Evolutionary conservation across 306 rosid genomes (phyloP).

Genomic region (Coriaria nepalensis): DNA sequence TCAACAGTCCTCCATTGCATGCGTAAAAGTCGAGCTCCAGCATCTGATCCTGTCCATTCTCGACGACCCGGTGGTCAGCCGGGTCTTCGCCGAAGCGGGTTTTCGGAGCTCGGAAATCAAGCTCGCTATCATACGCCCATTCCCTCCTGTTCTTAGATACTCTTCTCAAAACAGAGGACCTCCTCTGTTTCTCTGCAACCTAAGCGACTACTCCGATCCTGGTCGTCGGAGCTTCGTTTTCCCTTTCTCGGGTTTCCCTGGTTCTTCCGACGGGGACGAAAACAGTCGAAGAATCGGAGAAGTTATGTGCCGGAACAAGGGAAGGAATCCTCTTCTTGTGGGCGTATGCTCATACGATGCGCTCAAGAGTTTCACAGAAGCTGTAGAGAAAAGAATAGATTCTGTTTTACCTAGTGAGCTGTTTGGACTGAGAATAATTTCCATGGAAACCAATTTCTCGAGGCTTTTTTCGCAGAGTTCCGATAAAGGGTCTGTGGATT

Average conservation of each 20-base stretch:
- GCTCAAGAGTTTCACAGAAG: slow-evolving; percentile 36
- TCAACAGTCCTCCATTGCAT: slow-evolving; percentile 51
- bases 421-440: slow-evolving; percentile 33
- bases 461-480: slow-evolving; percentile 19
- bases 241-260: slow-evolving; percentile 25
- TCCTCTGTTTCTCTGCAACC: slow-evolving; percentile 58
- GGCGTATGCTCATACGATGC: slow-evolving; percentile 63
- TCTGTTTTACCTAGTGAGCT: slow-evolving; percentile 44
- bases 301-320: slow-evolving; percentile 35
- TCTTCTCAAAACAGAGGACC: slow-evolving; percentile 42
- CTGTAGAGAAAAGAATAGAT: slow-evolving; percentile 29
- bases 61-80: slow-evolving; percentile 92
- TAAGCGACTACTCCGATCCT: slow-evolving; percentile 29
- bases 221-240: slow-evolving; percentile 27
- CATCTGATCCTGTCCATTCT: slow-evolving; percentile 67
- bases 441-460: slow-evolving; percentile 34
- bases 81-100: slow-evolving; percentile 89
- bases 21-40: slow-evolving; percentile 79
- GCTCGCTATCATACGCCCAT: slow-evolving; percentile 62
- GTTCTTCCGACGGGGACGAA: slow-evolving; percentile 25
- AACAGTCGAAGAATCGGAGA: slow-evolving; percentile 60
- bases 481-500: slow-evolving; percentile 17
- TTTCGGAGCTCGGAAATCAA: slow-evolving; percentile 94
- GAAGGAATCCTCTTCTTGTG: slow-evolving; percentile 66
- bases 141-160: slow-evolving; percentile 42